Evolutionary conservation across 257 asterid species (phyloP).

Genomic region (Penstemon barbatus): DNA sequence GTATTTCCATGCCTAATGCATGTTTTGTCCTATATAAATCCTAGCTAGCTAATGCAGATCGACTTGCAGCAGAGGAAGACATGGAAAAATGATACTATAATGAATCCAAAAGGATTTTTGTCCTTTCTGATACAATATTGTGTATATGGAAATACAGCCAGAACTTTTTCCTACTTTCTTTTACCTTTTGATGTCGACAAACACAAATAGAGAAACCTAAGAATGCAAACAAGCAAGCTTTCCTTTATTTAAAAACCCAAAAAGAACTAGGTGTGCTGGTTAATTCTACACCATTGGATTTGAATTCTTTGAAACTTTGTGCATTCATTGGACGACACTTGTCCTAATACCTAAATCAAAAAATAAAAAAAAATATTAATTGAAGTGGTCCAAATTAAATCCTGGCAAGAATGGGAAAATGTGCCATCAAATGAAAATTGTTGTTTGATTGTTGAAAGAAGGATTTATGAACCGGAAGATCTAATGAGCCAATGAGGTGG

Average conservation of each 20-base stretch:
- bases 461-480: conserved; percentile 16
- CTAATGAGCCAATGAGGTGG: conserved; percentile 14
- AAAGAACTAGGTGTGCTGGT: conserved; percentile 23
- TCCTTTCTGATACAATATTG: not conserved
- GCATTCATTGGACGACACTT: conserved; percentile 20
- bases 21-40: not conserved
- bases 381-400: conserved; percentile 8
- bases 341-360: conserved; percentile 19
- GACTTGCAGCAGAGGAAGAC: not conserved
- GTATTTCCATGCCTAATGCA: not conserved
- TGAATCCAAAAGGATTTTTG: conserved; percentile 20
- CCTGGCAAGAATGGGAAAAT: not conserved
- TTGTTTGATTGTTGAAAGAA: conserved; percentile 2
- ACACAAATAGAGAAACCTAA: conserved; percentile 9
- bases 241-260: conserved; percentile 11
- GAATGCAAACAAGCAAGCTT: not conserved
- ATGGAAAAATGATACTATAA: not conserved
- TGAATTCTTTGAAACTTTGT: not conserved
- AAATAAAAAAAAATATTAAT: not conserved
- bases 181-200: conserved; percentile 28
- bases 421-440: not conserved
- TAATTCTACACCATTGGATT: conserved; percentile 27
- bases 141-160: conserved; percentile 24
- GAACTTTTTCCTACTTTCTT: conserved; percentile 6
- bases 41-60: not conserved